Conservation (phyloP, 2,329 filamentous ascomycete species). For the Bisporella sp. region DNA sequence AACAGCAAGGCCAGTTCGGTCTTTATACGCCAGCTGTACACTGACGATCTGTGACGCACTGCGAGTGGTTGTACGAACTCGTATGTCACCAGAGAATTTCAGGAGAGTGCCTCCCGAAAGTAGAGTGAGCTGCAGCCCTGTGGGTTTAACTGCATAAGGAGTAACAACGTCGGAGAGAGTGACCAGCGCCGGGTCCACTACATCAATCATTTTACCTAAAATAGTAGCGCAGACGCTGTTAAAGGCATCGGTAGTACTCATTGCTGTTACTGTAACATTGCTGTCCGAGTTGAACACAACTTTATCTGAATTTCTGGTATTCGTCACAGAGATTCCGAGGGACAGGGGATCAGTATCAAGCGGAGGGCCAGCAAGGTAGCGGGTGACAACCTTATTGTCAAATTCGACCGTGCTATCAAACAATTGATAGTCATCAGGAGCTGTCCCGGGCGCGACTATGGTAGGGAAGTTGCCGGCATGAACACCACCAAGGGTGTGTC, state of each 20-base stretch:
- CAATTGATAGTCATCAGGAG: slow-evolving; percentile 34
- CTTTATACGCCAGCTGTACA: slow-evolving; percentile 48
- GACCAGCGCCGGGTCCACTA: slow-evolving; percentile 40
- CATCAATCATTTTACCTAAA: slow-evolving; percentile 55
- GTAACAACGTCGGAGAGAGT: slow-evolving; percentile 43
- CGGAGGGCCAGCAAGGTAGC: slow-evolving; percentile 44
- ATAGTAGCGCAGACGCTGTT: slow-evolving; percentile 41
- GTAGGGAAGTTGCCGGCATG: slow-evolving; percentile 46
- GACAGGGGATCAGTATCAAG: slow-evolving; percentile 46
- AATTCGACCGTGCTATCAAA: slow-evolving; percentile 45
- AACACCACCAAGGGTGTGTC: slow-evolving; percentile 54
- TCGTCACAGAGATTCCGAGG: slow-evolving; percentile 39
- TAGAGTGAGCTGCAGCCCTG: slow-evolving; percentile 47
- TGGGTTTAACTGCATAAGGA: slow-evolving; percentile 54
- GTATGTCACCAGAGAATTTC: slow-evolving; percentile 46
- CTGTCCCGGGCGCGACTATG: slow-evolving; percentile 40
- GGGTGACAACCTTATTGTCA: slow-evolving; percentile 49
- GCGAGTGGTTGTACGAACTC: slow-evolving; percentile 44
- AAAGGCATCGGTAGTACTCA: slow-evolving; percentile 40
- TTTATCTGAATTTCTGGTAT: slow-evolving; percentile 42
- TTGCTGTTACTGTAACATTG: slow-evolving; percentile 45
- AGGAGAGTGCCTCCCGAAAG: slow-evolving; percentile 40
- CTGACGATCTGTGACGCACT: slow-evolving; percentile 37
- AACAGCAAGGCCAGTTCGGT: slow-evolving; percentile 40
- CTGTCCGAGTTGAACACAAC: slow-evolving; percentile 48